Conservation (phyloP, 768 basidiomycete genomes). For the Termitomyces sp. region DNA sequence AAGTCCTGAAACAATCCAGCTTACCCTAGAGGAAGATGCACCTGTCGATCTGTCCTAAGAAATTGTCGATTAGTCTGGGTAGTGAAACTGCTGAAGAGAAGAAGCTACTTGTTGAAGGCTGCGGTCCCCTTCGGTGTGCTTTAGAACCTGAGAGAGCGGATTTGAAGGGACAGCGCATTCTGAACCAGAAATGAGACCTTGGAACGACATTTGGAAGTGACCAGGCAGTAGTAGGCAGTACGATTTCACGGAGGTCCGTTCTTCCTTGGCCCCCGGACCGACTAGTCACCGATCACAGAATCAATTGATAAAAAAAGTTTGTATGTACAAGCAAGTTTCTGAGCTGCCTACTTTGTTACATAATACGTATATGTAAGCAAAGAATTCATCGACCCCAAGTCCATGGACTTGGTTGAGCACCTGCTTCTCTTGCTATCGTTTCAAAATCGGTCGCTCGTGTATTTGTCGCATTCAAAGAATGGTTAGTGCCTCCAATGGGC, state of each 20-base stretch:
- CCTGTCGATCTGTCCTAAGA: slow-evolving; percentile 69
- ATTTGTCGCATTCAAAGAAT: slow-evolving; percentile 39
- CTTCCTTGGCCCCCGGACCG: slow-evolving; percentile 3
- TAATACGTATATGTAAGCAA: too few species aligned
- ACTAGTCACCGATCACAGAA: slow-evolving; percentile 1
- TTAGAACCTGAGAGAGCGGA: slow-evolving; percentile 84
- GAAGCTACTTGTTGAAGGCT: slow-evolving; percentile 76
- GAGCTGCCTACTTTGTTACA: neutral
- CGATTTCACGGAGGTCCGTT: neutral
- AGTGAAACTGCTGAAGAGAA: neutral
- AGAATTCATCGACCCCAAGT: slow-evolving; percentile 3
- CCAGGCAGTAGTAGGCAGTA: neutral
- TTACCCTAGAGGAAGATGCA: slow-evolving; percentile 65
- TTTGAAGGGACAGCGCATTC: slow-evolving; percentile 86
- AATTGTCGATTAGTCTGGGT: neutral
- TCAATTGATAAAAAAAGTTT: neutral
- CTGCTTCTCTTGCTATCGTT: slow-evolving; percentile 24
- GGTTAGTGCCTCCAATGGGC: slow-evolving; percentile 43
- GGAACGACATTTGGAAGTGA: slow-evolving; percentile 54
- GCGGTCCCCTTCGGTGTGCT: slow-evolving; percentile 85
- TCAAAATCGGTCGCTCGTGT: slow-evolving; percentile 43
- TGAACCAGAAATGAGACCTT: slow-evolving; percentile 78
- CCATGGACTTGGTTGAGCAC: slow-evolving; percentile 4
- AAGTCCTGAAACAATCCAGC: slow-evolving; percentile 14
- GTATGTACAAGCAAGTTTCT: too few species aligned